Conservation (phyloP, 495 filamentous ascomycete species). For the Aspergillus wentii region DNA sequence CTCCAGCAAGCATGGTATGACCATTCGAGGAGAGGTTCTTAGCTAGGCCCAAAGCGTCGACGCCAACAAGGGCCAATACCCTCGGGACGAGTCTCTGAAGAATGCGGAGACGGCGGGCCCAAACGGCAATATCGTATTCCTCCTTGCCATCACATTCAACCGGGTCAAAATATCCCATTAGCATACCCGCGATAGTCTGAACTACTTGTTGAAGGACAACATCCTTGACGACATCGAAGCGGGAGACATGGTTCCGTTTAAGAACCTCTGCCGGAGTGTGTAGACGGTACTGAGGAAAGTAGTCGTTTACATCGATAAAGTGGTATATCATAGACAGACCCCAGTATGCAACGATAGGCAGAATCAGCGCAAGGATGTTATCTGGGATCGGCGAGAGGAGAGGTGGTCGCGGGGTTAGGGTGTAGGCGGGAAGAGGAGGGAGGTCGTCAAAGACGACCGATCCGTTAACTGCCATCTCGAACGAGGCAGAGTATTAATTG, state of each 20-base stretch:
- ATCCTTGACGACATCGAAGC: conserved; percentile 78
- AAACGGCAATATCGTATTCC: conserved; percentile 76
- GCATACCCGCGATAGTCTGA: conserved; percentile 62
- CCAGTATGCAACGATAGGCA: conserved; percentile 89
- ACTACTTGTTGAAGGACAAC: conserved; percentile 87
- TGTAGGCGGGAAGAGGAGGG: conserved; percentile 75
- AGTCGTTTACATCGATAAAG: conserved; percentile 71
- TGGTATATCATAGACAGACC: conserved; percentile 81
- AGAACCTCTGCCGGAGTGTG: conserved; percentile 87
- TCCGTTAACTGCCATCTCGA: conserved; percentile 35
- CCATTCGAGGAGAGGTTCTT: conserved; percentile 34
- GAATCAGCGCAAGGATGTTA: conserved; percentile 63
- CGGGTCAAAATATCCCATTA: conserved; percentile 60
- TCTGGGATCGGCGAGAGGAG: conserved; percentile 77
- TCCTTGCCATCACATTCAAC: conserved; percentile 65
- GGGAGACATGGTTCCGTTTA: conserved; percentile 79
- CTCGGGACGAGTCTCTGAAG: conserved; percentile 63
- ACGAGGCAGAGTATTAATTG: conserved; percentile 2
- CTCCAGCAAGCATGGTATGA: conserved; percentile 62
- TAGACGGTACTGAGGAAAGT: conserved; percentile 81
- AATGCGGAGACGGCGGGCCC: conserved; percentile 70
- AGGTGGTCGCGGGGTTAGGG: conserved; percentile 58
- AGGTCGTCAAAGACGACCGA: conserved; percentile 47
- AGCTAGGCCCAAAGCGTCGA: conserved; percentile 35
- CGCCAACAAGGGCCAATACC: conserved; percentile 40